Base-by-base conservation (phyloP, 164 flowering plant genomes). In the Tinospora cordifolia region DNA sequence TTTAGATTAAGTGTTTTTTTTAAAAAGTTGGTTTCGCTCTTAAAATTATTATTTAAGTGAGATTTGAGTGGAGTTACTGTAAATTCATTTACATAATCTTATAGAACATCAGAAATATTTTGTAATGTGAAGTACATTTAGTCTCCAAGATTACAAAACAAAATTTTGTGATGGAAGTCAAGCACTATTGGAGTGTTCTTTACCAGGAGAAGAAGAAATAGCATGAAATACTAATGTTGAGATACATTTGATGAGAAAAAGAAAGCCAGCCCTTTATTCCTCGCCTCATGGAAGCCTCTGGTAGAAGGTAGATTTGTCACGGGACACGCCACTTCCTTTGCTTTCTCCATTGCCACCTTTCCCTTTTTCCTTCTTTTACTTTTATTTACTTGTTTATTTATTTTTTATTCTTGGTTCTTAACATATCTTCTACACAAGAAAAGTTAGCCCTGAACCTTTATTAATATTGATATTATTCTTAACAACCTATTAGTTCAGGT, bases 291-390 rank as follows among this genome's bases (percentile, higher is more conserved):
- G 63, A 72, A 64, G 26, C 54, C 68, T 64, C 64, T 66, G 10
- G 65, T 58, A 24, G 13, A 40, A 44, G 68, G 36, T 70, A 66
- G 66, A 58, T 47, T 59, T 38, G n/a, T 72, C 75, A 67, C 75
- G 60, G 24, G 67, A 34, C 17, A 67, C 41, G 39, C 27, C 70
- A 66, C 65, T 39, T 9, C 24, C 14, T 59, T 34, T 1, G 12
- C 46, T 69, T 69, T 68, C 19, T 17, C n/a, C 22, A 49, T 38
- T 21, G 34, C 11, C 30, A 15, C 25, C 25, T 62, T 58, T 24
- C 12, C 3, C 13, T 22, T 22, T 62, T 17, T 9, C 13, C 41
- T 69, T 36, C 22, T 51, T 15, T 68, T 14, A 24, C 24, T 30
- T 63, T 6, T 25, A 17, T 19, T n/a, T 30, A 30, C 4, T 2